Percentiles rank a stretch among this genome's conserved stretches.
phyloP scores from a whole-genome alignment of 371 early-diverging fungal species.

The Cokeromyces recurvatus region DNA sequence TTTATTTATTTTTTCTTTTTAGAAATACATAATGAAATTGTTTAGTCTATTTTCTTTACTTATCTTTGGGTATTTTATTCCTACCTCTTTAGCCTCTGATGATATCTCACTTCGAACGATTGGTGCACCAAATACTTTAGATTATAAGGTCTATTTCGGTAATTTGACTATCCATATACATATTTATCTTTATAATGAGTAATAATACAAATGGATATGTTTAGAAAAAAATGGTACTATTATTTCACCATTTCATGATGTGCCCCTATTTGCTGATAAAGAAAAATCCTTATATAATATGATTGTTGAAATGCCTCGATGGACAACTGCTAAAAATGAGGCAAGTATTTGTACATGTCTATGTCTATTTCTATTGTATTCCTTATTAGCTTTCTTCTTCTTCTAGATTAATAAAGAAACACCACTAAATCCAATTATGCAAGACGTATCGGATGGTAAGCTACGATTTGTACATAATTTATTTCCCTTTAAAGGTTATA shows the following conservation, averaged over 20 bases:
- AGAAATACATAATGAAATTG: no score
- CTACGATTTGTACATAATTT: constrained; percentile 90
- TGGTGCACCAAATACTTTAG: constrained; percentile 84
- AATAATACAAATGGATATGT: not conserved
- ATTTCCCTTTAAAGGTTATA: constrained; percentile 96
- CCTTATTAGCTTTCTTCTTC: not conserved
- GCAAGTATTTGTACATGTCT: constrained; percentile 30
- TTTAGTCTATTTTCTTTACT: no score
- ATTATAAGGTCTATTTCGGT: constrained; percentile 88
- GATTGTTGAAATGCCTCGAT: constrained; percentile 95
- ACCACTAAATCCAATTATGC: constrained; percentile 91
- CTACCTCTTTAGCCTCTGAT: no score
- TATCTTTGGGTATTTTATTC: no score
- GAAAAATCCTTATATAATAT: constrained; percentile 82
- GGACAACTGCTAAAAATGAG: constrained; percentile 98
- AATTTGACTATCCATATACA: constrained; percentile 1
- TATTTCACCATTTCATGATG: constrained; percentile 95
- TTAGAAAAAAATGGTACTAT: constrained; percentile 41
- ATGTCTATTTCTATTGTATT: not conserved
- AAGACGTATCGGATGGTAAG: constrained; percentile 93
- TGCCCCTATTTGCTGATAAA: constrained; percentile 79
- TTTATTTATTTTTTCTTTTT: no score
- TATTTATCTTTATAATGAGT: not conserved
- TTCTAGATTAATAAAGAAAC: constrained; percentile 83
- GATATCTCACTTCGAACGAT: constrained; percentile 70